A percentile compares a stretch with the other conserved stretches of the same genome.
Conservation (phyloP, 2,329 filamentous ascomycete species). For the Diatrype stigma region DNA sequence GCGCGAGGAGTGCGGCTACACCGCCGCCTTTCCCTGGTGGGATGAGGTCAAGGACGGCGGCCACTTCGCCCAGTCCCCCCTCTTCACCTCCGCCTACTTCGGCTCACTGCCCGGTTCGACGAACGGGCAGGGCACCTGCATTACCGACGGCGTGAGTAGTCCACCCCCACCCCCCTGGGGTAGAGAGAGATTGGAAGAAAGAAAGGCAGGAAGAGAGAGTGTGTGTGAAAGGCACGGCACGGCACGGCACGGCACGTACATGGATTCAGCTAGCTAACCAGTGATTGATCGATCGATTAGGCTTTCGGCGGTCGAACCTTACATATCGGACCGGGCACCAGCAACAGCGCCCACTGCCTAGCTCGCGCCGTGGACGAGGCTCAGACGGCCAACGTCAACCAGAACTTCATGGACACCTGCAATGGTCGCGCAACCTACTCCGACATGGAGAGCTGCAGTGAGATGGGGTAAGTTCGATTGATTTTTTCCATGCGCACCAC, state of each 20-base stretch:
- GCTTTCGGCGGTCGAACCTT: conserved; percentile 24
- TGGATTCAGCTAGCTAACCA: conserved; percentile 2
- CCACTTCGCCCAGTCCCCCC: conserved; percentile 24
- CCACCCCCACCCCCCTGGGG: too few species aligned
- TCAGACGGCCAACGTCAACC: conserved; percentile 25
- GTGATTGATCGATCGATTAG: conserved; percentile 10
- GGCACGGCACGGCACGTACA: too few species aligned
- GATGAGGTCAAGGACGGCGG: conserved; percentile 34
- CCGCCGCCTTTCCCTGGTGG: conserved; percentile 35
- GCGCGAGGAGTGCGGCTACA: conserved; percentile 34
- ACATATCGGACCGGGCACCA: conserved; percentile 27
- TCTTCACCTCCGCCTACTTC: conserved; percentile 28
- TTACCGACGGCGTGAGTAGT: conserved; percentile 28
- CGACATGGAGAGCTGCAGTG: conserved; percentile 28
- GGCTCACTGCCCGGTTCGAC: conserved; percentile 24
- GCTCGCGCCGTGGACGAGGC: conserved; percentile 29
- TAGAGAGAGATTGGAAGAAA: too few species aligned
- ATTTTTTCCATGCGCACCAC: too few species aligned
- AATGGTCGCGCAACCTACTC: conserved; percentile 25
- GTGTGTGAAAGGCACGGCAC: neutral
- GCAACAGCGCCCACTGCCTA: conserved; percentile 26
- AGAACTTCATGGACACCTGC: conserved; percentile 28
- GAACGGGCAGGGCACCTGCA: conserved; percentile 27
- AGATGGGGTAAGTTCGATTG: conserved; percentile 27
- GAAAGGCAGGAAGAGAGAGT: too few species aligned